Evolutionary conservation across 2,329 filamentous ascomycete genomes (phyloP).

Genomic region (Pseudogymnoascus sp.): DNA sequence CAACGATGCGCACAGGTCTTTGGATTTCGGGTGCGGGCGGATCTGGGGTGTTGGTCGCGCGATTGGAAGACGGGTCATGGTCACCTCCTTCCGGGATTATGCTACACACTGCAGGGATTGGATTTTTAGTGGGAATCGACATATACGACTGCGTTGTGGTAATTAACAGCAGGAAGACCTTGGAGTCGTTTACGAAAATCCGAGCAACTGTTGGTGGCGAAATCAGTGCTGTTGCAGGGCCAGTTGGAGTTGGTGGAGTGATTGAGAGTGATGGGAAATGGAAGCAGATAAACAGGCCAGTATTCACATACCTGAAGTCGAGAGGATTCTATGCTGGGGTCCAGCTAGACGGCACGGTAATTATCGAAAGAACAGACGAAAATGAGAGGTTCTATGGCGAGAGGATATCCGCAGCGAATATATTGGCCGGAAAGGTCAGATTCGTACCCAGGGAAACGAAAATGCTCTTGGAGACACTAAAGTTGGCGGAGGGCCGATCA

Average conservation of each 20-base stretch:
- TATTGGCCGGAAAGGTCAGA: constrained; percentile 38
- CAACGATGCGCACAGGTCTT: constrained; percentile 86
- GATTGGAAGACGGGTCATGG: constrained; percentile 82
- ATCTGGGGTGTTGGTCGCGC: constrained; percentile 77
- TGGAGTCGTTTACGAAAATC: constrained; percentile 77
- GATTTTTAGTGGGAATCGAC: constrained; percentile 85
- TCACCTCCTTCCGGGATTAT: constrained; percentile 86
- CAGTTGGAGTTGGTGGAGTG: constrained; percentile 67
- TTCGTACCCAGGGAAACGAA: constrained; percentile 34
- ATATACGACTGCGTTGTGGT: constrained; percentile 95
- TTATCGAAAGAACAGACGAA: constrained; percentile 80
- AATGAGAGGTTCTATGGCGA: constrained; percentile 81
- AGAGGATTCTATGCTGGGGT: constrained; percentile 83
- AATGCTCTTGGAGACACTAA: constrained; percentile 63
- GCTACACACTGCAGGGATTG: constrained; percentile 80
- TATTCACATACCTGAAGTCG: constrained; percentile 85
- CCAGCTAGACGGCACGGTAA: constrained; percentile 78
- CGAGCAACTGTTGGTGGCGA: constrained; percentile 77
- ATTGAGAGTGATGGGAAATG: constrained; percentile 29
- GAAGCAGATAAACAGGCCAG: constrained; percentile 60
- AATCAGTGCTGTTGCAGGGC: constrained; percentile 69
- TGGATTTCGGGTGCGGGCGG: constrained; percentile 90
- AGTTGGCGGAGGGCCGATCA: constrained; percentile 75
- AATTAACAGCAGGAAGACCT: constrained; percentile 77
- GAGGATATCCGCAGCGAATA: constrained; percentile 53